These are phyloP conservation scores for Daldinia concentrica DNA, from an alignment of 495 filamentous ascomycete species.

Conservation along the genomic window DNA sequence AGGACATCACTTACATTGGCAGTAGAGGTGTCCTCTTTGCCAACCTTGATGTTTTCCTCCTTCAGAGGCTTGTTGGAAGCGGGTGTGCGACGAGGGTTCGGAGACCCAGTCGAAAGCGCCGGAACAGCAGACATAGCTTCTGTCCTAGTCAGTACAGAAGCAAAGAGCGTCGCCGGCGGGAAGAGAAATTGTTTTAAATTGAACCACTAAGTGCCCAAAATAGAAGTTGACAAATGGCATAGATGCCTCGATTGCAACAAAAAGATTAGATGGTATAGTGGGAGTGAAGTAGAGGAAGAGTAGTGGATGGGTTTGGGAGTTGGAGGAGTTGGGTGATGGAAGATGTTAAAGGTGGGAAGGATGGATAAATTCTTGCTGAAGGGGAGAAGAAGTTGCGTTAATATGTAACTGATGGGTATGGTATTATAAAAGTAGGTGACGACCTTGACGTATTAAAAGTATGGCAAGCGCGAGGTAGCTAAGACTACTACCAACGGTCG, in stretches of 20 bases:
- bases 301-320: conserved; percentile 11
- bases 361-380: conserved; percentile 17
- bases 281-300: conserved; percentile 12
- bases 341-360: conserved; percentile 38
- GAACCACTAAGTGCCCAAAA: conserved; percentile 36
- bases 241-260: conserved; percentile 43
- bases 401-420: background rate
- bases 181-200: conserved; percentile 24
- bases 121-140: conserved; percentile 56
- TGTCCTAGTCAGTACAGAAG: conserved; percentile 21
- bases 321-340: conserved; percentile 18
- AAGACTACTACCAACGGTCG: background rate
- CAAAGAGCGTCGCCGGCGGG: conserved; percentile 18
- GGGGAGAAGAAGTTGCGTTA: background rate
- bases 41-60: conserved; percentile 56
- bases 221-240: conserved; percentile 43
- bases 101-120: conserved; percentile 59
- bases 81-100: conserved; percentile 52
- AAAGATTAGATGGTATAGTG: conserved; percentile 41
- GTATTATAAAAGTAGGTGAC: background rate
- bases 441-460: background rate
- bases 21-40: conserved; percentile 45
- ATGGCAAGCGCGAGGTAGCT: background rate
- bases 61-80: conserved; percentile 49
- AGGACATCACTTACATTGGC: conserved; percentile 48